Base-by-base conservation (phyloP, 805 yeast species). In the Tetrapisispora taiwanensis region DNA sequence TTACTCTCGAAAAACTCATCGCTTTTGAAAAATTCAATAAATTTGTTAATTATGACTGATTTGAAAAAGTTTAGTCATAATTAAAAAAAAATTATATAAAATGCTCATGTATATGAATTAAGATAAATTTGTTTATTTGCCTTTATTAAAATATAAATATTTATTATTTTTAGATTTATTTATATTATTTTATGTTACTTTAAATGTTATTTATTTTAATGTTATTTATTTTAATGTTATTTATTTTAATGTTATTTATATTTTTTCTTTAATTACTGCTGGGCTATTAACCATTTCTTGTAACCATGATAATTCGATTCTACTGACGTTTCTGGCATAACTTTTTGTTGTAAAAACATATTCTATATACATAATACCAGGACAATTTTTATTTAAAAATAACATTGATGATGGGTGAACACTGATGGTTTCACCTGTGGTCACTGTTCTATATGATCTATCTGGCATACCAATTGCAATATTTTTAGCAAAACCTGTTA, bases 401-500 rank as follows among this genome's bases (percentile, higher is more conserved):
- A 92, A 66, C 62, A 84, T 66, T 0, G 95, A 86, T 0, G 95
- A 84, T 0, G 97, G 97, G 58, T 90, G 97, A 10, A 90, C 78
- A 41, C 92, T 79, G 39, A 90, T 78, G 28, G 85, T 69, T 61
- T 87, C 96, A 22, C 95, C 95, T 1, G 84, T 77, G 26, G 81
- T 68, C 7, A 88, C 81, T 0, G 97, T 88, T 58, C 94, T 72
- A 66, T 81, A 92, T 3, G 95, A 83, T 56, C 97, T 73, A 62
- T 92, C 97, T 0, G 97, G 95, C 78, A 85, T 77, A 10, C 96
- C 95, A 17, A 92, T 76, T 0, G 98, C 98, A 0, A 95, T 81
- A 61, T 90, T 89, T 39, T 81, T 73, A n/a, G 86, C 74, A 54
- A 74, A 90, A 0, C 99, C 98, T 32, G 72, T 70, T 33, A 92